These are phyloP conservation scores for Geum urbanum DNA, from an alignment of 306 rosid species.

Conservation along the genomic window DNA sequence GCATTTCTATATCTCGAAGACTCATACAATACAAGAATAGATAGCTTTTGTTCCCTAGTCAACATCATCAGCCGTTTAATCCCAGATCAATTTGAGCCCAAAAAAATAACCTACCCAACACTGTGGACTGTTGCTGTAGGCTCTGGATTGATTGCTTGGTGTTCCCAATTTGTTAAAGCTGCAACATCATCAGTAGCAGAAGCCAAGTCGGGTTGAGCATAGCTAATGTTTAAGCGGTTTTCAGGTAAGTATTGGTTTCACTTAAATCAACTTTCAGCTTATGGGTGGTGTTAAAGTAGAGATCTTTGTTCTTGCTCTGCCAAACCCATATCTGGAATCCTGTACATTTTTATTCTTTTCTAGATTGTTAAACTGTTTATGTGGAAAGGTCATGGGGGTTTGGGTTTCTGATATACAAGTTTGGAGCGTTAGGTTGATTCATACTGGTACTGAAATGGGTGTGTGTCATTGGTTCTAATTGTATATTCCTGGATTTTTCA, in stretches of 20 bases:
- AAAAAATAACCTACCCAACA: constrained; percentile 12
- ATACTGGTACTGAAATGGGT: neutral
- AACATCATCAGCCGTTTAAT: constrained; percentile 22
- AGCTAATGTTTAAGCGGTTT: constrained; percentile 21
- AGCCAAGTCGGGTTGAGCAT: constrained; percentile 31
- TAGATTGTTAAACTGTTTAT: neutral
- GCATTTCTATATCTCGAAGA: constrained; percentile 1
- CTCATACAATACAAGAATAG: neutral
- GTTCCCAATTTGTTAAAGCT: neutral
- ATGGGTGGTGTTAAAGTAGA: constrained; percentile 10
- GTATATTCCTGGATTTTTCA: constrained; percentile 2
- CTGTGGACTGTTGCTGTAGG: neutral
- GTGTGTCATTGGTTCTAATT: neutral
- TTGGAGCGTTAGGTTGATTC: neutral
- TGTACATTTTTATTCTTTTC: too few species aligned
- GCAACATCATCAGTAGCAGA: constrained; percentile 16
- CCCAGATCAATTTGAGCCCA: constrained; percentile 36
- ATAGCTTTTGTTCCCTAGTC: constrained; percentile 33
- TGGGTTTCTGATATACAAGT: neutral
- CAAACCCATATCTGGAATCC: neutral
- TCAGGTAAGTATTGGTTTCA: constrained; percentile 32
- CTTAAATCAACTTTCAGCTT: neutral
- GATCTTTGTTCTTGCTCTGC: neutral
- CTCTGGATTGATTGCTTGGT: constrained; percentile 7
- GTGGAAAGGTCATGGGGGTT: neutral